These are phyloP conservation scores for Pseudocercospora pini-densiflorae DNA, from an alignment of 2,329 filamentous ascomycete genomes.

Conservation along the genomic window DNA sequence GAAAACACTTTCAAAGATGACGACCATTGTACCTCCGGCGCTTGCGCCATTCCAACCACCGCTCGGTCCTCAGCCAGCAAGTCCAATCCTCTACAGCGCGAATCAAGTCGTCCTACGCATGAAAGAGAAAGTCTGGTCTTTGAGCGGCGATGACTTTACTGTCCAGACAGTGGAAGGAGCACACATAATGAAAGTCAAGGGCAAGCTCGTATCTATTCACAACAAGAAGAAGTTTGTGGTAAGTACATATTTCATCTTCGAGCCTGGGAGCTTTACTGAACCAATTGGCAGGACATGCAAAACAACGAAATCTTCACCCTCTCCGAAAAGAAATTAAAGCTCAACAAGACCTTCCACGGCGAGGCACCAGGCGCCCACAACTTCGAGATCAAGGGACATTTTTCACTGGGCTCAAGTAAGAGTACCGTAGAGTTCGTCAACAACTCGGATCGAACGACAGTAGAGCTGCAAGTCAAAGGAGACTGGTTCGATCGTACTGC, in stretches of 20 bases:
- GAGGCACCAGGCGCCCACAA: slow-evolving; percentile 41
- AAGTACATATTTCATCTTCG: no score
- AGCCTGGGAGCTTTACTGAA: no score
- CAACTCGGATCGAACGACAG: slow-evolving; percentile 45
- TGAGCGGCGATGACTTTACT: slow-evolving; percentile 68
- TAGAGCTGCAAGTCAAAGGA: slow-evolving; percentile 63
- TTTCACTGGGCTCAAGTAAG: slow-evolving; percentile 58
- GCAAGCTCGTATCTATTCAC: slow-evolving; percentile 58
- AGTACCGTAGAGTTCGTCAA: slow-evolving; percentile 64
- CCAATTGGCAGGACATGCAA: slow-evolving; percentile 51
- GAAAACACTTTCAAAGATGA: not conserved
- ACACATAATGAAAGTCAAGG: slow-evolving; percentile 61
- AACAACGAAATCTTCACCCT: slow-evolving; percentile 64
- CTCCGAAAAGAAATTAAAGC: slow-evolving; percentile 55
- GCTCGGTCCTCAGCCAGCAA: slow-evolving; percentile 37
- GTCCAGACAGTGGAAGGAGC: slow-evolving; percentile 61
- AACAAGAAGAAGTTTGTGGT: slow-evolving; percentile 60
- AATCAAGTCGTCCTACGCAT: slow-evolving; percentile 54
- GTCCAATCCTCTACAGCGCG: slow-evolving; percentile 33
- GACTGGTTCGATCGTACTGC: slow-evolving; percentile 63
- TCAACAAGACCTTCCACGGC: slow-evolving; percentile 59
- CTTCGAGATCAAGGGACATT: slow-evolving; percentile 52
- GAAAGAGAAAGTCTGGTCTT: slow-evolving; percentile 61
- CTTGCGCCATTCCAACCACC: slow-evolving; percentile 35
- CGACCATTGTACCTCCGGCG: slow-evolving; percentile 6